phyloP scores from a whole-genome alignment of 2,329 filamentous ascomycete species.

The Ceratocystis alfenasii region DNA sequence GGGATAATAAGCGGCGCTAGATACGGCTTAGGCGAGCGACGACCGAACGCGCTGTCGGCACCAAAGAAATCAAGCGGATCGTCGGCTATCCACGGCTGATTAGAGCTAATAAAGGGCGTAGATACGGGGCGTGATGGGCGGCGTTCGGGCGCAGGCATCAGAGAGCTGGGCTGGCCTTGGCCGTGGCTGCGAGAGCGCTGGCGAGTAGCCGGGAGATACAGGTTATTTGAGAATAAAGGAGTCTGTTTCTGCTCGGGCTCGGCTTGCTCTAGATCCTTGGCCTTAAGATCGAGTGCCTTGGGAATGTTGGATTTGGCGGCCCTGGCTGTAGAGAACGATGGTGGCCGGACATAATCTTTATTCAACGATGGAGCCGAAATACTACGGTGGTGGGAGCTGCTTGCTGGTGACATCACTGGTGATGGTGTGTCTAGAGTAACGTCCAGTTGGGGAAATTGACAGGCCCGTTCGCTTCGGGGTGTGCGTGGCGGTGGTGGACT shows the following conservation, averaged over 20 bases:
- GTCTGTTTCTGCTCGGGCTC: slow-evolving; percentile 16
- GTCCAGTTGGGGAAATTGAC: slow-evolving; percentile 8
- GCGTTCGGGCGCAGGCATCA: background rate
- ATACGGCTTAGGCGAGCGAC: slow-evolving; percentile 14
- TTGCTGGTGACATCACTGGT: background rate
- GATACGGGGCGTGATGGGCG: slow-evolving; percentile 12
- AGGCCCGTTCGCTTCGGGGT: background rate
- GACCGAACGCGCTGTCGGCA: too few relatives aligned
- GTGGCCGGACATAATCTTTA: background rate
- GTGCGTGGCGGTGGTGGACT: slow-evolving; percentile 4
- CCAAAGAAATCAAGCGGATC: slow-evolving; percentile 12
- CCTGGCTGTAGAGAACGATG: background rate
- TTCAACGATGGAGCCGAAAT: slow-evolving; percentile 15
- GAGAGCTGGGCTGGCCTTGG: background rate
- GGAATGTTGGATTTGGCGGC: background rate
- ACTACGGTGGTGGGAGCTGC: slow-evolving; percentile 15
- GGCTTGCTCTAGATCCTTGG: background rate
- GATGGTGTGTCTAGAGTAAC: slow-evolving; percentile 16
- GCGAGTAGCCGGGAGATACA: slow-evolving; percentile 19
- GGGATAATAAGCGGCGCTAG: slow-evolving; percentile 18
- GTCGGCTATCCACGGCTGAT: slow-evolving; percentile 19
- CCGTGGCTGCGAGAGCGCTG: slow-evolving; percentile 13
- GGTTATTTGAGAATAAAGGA: slow-evolving; percentile 18
- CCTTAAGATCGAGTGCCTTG: slow-evolving; percentile 1
- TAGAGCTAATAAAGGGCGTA: slow-evolving; percentile 18